Base-by-base conservation (phyloP, 768 basidiomycete genomes). In the Mycena chlorophos region DNA sequence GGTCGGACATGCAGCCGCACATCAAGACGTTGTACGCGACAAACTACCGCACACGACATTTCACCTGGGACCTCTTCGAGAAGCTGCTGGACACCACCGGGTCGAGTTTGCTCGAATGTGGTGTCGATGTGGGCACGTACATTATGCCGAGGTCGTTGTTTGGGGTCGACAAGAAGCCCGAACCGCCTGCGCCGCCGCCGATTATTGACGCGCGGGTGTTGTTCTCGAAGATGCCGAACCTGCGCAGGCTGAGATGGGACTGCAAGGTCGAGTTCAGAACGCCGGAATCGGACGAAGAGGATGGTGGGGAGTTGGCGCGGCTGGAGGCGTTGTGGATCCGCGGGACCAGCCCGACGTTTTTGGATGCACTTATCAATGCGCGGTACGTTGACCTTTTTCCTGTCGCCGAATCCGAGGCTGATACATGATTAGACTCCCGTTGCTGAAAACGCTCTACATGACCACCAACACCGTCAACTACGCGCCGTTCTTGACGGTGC, bases 401-500 rank as follows among this genome's bases (percentile, higher is more conserved):
- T 20, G 40, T n/a, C 40, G 14, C 10, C 40, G 40, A 10, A 10
- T 20, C 40, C 22, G 14, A 43, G 16, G 10, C 20, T 43, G 8
- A 43, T 20, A 19, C 22, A 43, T 12, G 16, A 12, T 4, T 25
- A 46, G 45, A 25, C 45, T 46, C 5, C 45, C 45, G 22, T 27
- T 13, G 45, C 45, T 46, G 6, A 46, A 8, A 10, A 46, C 12
- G 25, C 45, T 46, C 23, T 26, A 46, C n/a, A 25, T 25, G 26
- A 46, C 45, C 23, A 46, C 45, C 5, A 46, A 46, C 26, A 46
- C 45, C 20, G 45, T 46, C 10, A 46, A 46, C 45, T 46, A 46
- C 26, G 45, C 8, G 6, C 45, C 45, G 26, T 46, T 46, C 20
- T 20, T 46, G 14, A 12, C 45, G 23, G 45, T 20, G 12, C 45